Percentiles rank a stretch among this genome's conserved stretches.
phyloP scores from a whole-genome alignment of 2,329 filamentous ascomycete species.

The Monilinia laxa region DNA sequence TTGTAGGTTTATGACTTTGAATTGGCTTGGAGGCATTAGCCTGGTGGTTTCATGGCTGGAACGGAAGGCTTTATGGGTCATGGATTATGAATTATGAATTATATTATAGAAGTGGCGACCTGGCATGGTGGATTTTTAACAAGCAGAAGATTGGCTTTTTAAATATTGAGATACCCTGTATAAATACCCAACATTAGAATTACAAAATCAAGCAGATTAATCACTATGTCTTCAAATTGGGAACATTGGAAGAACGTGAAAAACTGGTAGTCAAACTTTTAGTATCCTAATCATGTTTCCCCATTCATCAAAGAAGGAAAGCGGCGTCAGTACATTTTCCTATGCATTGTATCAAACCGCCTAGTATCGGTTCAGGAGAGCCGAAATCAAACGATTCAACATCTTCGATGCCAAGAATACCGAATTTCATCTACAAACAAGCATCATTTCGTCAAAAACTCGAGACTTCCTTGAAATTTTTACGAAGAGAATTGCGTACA shows the following conservation, averaged over 20 bases:
- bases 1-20: neutral
- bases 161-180: constrained; percentile 16
- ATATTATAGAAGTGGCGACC: neutral
- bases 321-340: too few species aligned
- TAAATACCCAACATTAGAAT: constrained; percentile 6
- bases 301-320: too few species aligned
- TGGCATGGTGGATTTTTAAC: constrained; percentile 2
- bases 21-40: neutral
- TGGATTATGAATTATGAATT: constrained; percentile 9
- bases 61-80: neutral
- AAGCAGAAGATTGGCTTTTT: neutral
- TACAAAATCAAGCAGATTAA: neutral
- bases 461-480: too few species aligned
- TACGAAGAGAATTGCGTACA: too few species aligned
- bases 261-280: neutral
- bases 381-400: too few species aligned
- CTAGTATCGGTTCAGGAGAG: too few species aligned
- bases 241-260: neutral
- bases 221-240: neutral
- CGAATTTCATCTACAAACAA: too few species aligned
- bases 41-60: neutral
- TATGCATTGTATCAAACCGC: too few species aligned
- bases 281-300: too few species aligned
- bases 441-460: too few species aligned
- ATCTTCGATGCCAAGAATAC: too few species aligned